Percentiles rank a stretch among this genome's conserved stretches.
Conservation (phyloP, 345 rosid species). For the Syzygium aromaticum region DNA sequence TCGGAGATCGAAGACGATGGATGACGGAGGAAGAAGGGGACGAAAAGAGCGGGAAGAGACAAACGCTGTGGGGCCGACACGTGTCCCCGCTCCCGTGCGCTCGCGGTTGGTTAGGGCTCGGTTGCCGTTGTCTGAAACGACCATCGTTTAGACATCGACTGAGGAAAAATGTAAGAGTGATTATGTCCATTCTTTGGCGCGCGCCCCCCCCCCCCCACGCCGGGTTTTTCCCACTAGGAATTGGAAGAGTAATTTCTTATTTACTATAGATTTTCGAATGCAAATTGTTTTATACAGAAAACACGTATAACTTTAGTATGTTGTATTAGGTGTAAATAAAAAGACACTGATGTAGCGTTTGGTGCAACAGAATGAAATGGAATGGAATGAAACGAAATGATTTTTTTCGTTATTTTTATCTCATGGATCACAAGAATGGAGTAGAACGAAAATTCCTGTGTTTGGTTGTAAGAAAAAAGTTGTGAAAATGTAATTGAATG, state of each 20-base stretch:
- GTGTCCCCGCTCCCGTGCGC: background rate
- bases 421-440: background rate
- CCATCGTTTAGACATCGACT: background rate
- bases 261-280: background rate
- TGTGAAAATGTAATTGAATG: background rate
- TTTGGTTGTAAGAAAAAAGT: background rate
- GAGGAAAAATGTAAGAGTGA: background rate
- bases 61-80: background rate
- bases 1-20: background rate
- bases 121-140: background rate
- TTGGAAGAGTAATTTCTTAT: background rate
- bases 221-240: background rate
- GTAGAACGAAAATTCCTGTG: background rate
- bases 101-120: background rate
- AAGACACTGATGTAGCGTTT: background rate
- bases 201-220: fast-evolving
- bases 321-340: background rate
- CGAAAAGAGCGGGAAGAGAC: background rate
- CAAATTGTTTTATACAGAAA: background rate
- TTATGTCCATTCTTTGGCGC: background rate
- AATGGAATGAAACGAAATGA: background rate
- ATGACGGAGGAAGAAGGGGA: background rate
- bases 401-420: background rate
- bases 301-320: too few species aligned
- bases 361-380: fast-evolving